phyloP scores from a whole-genome alignment of 257 asterid genomes.

The Gentiana macrophylla region DNA sequence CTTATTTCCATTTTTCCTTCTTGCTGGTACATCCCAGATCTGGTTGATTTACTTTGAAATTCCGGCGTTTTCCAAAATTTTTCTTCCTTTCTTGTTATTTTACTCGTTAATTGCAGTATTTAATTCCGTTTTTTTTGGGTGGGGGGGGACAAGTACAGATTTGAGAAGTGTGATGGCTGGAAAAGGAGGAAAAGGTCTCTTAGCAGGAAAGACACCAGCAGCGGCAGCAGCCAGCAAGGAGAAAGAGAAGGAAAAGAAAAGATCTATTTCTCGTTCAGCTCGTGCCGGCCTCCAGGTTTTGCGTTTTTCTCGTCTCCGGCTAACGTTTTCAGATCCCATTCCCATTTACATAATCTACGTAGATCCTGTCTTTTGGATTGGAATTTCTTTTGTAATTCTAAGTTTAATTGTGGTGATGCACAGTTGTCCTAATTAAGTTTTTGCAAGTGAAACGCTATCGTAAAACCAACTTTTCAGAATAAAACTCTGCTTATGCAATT shows the following conservation, averaged over 20 bases:
- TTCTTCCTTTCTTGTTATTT: background rate
- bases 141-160: background rate
- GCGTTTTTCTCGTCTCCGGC: background rate
- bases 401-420: background rate
- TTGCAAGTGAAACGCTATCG: background rate
- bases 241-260: constrained; percentile 76
- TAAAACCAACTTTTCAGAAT: background rate
- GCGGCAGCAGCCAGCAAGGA: constrained; percentile 66
- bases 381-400: no score
- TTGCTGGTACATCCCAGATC: background rate
- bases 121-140: background rate
- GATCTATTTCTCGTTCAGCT: constrained; percentile 75
- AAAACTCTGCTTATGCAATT: no score
- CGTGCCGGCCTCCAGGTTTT: constrained; percentile 93
- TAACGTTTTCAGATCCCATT: background rate
- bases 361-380: no score
- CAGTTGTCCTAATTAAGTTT: background rate
- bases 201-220: constrained; percentile 93
- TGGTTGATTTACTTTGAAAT: background rate
- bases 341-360: no score
- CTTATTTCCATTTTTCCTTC: background rate
- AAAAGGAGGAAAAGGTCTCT: constrained; percentile 93
- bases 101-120: no score
- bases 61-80: background rate
- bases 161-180: constrained; percentile 57